Conservation (phyloP, 1,139 yeast species). For the Blastobotrys petasosporus region DNA sequence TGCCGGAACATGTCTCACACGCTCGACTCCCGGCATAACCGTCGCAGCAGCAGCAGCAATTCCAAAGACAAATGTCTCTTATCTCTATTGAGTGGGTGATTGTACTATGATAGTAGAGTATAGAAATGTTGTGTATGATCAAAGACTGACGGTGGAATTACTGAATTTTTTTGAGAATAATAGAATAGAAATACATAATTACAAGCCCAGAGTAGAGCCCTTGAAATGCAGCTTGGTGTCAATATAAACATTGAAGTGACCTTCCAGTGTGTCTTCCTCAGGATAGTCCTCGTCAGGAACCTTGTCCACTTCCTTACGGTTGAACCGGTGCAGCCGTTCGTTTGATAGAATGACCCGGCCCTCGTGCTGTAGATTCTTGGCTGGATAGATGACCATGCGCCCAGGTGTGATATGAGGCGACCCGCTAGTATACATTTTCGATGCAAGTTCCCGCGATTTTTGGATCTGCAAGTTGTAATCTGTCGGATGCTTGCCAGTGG, state of each 20-base stretch:
- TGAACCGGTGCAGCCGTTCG: conserved; percentile 7
- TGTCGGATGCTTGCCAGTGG: conserved; percentile 1
- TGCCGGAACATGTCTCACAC: too few relatives aligned
- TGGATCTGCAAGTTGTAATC: conserved; percentile 3
- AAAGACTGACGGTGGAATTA: too few relatives aligned
- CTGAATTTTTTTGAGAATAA: too few relatives aligned
- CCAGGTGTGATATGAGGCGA: conserved; percentile 2
- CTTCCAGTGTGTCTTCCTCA: conserved; percentile 10
- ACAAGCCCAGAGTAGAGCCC: too few relatives aligned
- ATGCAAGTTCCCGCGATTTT: conserved; percentile 4
- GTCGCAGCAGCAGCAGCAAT: too few relatives aligned
- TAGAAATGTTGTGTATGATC: too few relatives aligned
- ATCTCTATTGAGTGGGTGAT: too few relatives aligned
- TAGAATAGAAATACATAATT: neutral
- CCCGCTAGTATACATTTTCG: conserved; percentile 2
- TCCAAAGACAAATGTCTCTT: too few relatives aligned
- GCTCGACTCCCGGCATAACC: too few relatives aligned
- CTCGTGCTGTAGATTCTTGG: conserved; percentile 11
- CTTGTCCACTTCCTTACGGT: conserved; percentile 6
- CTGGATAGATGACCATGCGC: conserved; percentile 10
- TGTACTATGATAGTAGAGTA: too few relatives aligned
- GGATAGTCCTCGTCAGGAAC: conserved; percentile 6
- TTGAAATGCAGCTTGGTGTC: conserved; percentile 4
- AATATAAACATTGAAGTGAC: conserved; percentile 8
- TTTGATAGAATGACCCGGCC: conserved; percentile 9